Conservation (phyloP, 768 basidiomycete species). For the Coprinellus micaceus region DNA sequence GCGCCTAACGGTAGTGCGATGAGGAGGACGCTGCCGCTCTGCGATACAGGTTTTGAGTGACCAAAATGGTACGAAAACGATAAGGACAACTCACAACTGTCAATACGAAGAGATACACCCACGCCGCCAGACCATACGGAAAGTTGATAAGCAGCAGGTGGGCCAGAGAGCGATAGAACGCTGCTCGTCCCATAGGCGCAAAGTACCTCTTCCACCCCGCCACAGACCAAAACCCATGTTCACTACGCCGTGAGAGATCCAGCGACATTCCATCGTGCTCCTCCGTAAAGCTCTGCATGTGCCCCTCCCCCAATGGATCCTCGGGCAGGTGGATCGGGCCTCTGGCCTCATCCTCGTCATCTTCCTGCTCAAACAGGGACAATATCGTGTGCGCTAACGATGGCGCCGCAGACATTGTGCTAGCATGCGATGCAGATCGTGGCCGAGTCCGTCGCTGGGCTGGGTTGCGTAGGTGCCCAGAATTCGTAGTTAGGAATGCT, state of each 20-base stretch:
- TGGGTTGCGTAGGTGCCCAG: slow-evolving; percentile 12
- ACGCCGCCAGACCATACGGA: slow-evolving; percentile 74
- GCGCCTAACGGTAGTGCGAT: slow-evolving; percentile 76
- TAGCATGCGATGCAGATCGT: slow-evolving; percentile 57
- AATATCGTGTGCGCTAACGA: slow-evolving; percentile 67
- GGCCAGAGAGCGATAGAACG: slow-evolving; percentile 64
- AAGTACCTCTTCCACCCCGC: slow-evolving; percentile 57
- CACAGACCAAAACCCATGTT: slow-evolving; percentile 27
- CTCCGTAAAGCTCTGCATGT: slow-evolving; percentile 27
- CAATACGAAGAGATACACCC: slow-evolving; percentile 60
- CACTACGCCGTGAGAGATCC: slow-evolving; percentile 10
- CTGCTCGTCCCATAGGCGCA: slow-evolving; percentile 48
- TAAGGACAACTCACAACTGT: slow-evolving; percentile 58
- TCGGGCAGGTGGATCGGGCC: slow-evolving; percentile 6
- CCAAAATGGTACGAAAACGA: slow-evolving; percentile 47
- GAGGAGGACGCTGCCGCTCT: slow-evolving; percentile 80
- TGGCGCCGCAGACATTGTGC: slow-evolving; percentile 52
- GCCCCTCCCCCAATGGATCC: slow-evolving; percentile 25
- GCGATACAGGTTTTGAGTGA: not conserved
- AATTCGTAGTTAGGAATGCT: slow-evolving; percentile 39
- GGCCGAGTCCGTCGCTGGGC: slow-evolving; percentile 34
- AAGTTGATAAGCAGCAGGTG: slow-evolving; percentile 76
- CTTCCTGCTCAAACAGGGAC: slow-evolving; percentile 56
- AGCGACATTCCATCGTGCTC: slow-evolving; percentile 19
- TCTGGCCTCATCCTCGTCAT: slow-evolving; percentile 29